Base-by-base conservation (phyloP, 257 asterid genomes). In the Nicotiana tabacum region DNA sequence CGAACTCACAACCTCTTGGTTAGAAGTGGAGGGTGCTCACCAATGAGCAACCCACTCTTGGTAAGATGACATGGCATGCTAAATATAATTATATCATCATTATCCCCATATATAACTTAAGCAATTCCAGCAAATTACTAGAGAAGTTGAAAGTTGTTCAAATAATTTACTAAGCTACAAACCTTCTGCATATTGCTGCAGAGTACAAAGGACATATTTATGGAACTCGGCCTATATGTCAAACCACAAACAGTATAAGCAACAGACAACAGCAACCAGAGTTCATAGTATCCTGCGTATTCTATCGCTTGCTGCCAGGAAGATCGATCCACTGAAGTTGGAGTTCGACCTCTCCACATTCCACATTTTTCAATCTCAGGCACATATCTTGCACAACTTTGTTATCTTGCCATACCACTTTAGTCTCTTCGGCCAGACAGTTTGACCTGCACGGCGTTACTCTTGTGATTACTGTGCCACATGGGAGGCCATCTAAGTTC, bases 321-420 rank as follows among this genome's bases (percentile, higher is more conserved):
- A 76, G 18, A 1, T 76, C 64, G 8, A 92, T 87, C 97, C 97
- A 92, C 64, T 89, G 90, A 39, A 92, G 92, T 67, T 91, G 91
- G 39, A 92, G 82, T 65, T 89, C 90, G 4, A 92, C 88, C 84
- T 92, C 97, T 6, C 97, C 97, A 57, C 92, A 84, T 76, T 92
- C 97, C 0, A 92, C 97, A 57, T 92, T 87, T 77, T 82, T 89
- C 85, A 92, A 77, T 81, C 95, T 85, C 9, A 92, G 86, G 80
- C 88, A 82, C 90, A 92, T 84, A 72, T 89, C 93, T 82, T 92
- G 97, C 39, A 86, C 82, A 2, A 90, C 85, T 64, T 84, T 82
- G 3, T 91, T 91, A 5, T 86, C 92, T 74, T 76, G 87, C 93
- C 93, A 91, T 5, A 87, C 67, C 5, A 91, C 87, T 7, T 84